phyloP scores from a whole-genome alignment of 305 asterid species.

The Fraxinus latifolia region DNA sequence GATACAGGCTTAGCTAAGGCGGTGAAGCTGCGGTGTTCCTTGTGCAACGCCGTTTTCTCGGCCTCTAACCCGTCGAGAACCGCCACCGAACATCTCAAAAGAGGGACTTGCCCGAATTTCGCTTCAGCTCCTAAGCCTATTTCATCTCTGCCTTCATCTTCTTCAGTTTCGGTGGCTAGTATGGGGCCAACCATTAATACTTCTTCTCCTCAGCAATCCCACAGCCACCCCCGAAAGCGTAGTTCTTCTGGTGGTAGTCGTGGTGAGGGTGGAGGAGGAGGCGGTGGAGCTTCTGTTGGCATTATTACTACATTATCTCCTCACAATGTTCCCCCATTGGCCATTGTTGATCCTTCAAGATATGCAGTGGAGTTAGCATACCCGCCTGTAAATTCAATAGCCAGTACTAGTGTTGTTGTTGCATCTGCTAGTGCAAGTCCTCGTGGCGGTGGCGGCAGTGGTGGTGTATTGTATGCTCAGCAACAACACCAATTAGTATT shows the following conservation, averaged over 20 bases:
- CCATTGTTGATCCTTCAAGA: constrained; percentile 69
- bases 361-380: constrained; percentile 55
- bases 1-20: constrained; percentile 84
- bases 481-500: constrained; percentile 53
- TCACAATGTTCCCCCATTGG: constrained; percentile 37
- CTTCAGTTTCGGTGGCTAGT: constrained; percentile 17
- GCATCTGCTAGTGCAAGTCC: constrained; percentile 24
- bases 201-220: constrained; percentile 25
- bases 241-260: constrained; percentile 26
- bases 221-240: constrained; percentile 38
- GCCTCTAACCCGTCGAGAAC: constrained; percentile 98
- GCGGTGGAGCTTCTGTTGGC: constrained; percentile 13
- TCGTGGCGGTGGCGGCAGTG: constrained; percentile 20
- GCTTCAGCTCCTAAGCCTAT: constrained; percentile 59
- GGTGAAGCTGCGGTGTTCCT: constrained; percentile 76
- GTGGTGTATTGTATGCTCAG: constrained; percentile 25
- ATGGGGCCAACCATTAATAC: background rate
- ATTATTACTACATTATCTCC: constrained; percentile 21
- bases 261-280: constrained; percentile 18
- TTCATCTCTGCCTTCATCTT: constrained; percentile 40
- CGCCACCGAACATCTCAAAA: constrained; percentile 92
- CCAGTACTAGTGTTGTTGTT: constrained; percentile 30
- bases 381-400: constrained; percentile 39
- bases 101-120: constrained; percentile 95
- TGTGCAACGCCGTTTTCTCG: constrained; percentile 90